These are phyloP conservation scores for Ophiorrhiza pumila DNA, from an alignment of 257 asterid genomes.

Conservation along the genomic window DNA sequence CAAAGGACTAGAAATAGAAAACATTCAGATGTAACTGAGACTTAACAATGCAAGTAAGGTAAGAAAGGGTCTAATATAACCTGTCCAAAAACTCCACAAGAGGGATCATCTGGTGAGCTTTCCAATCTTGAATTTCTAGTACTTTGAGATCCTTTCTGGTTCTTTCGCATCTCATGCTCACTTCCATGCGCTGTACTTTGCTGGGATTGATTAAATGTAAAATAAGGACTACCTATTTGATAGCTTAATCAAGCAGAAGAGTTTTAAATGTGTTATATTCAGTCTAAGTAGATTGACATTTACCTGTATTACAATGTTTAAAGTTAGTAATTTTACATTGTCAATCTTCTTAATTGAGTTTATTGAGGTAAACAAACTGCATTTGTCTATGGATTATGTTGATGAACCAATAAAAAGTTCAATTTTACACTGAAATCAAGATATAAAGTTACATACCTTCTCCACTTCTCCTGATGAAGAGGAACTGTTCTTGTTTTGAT, in stretches of 20 bases:
- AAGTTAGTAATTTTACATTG: neutral
- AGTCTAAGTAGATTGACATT: neutral
- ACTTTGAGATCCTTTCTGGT: slow-evolving; percentile 18
- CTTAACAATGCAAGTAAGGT: neutral
- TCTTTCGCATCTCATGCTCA: slow-evolving; percentile 28
- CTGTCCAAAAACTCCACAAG: slow-evolving; percentile 60
- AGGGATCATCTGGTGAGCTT: slow-evolving; percentile 48
- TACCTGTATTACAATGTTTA: neutral
- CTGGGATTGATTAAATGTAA: neutral
- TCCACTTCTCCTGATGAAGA: slow-evolving; percentile 25
- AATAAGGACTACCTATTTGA: neutral
- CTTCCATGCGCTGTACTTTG: slow-evolving; percentile 26
- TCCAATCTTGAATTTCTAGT: slow-evolving; percentile 33
- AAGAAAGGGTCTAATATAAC: slow-evolving; percentile 24
- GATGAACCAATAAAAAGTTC: neutral
- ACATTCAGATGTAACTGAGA: neutral
- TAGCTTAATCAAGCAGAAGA: slow-evolving; percentile 11
- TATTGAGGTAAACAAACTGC: neutral
- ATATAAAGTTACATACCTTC: slow-evolving; percentile 37
- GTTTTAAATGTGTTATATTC: neutral
- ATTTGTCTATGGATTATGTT: neutral
- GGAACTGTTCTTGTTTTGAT: slow-evolving; percentile 26
- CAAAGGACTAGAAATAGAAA: neutral
- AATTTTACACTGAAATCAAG: neutral
- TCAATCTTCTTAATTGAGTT: neutral